Conservation (phyloP, 2,329 filamentous ascomycete species). For the Colletotrichum magnum region DNA sequence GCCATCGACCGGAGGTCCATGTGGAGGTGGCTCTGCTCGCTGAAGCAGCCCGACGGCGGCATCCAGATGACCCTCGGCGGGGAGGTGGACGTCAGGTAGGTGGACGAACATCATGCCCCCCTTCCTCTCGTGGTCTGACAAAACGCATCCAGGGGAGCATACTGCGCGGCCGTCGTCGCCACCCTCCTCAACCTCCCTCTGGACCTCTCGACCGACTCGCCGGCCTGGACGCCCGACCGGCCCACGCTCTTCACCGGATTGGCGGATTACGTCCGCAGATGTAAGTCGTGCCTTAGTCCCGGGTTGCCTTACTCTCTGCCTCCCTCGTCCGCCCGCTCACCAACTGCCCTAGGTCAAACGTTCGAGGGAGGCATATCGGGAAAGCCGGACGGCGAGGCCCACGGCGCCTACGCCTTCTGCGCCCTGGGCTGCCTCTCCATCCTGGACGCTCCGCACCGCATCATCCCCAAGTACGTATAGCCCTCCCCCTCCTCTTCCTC, state of each 20-base stretch:
- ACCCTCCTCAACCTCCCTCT: constrained; percentile 87
- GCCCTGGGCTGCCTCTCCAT: constrained; percentile 91
- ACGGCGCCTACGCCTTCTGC: constrained; percentile 97
- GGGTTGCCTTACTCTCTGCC: constrained; percentile 7
- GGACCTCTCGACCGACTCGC: constrained; percentile 80
- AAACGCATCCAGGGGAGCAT: constrained; percentile 77
- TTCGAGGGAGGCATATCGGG: constrained; percentile 95
- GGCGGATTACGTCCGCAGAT: constrained; percentile 83
- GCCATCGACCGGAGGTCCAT: constrained; percentile 85
- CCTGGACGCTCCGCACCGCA: constrained; percentile 82
- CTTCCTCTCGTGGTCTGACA: constrained; percentile 36
- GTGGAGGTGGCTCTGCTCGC: constrained; percentile 89
- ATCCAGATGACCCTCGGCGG: constrained; percentile 89
- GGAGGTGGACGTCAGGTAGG: constrained; percentile 91
- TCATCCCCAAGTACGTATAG: constrained; percentile 76
- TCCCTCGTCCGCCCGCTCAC: constrained; percentile 17
- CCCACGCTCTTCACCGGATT: constrained; percentile 79
- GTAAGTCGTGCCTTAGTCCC: constrained; percentile 64
- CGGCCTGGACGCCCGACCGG: constrained; percentile 74
- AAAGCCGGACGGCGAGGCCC: constrained; percentile 89
- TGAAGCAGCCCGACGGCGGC: constrained; percentile 92
- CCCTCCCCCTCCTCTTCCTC: background rate
- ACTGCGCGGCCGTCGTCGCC: constrained; percentile 89
- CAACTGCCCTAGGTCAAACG: constrained; percentile 77
- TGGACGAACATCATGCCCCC: constrained; percentile 25